Evolutionary conservation across 225 moss, liverwort and hornwort genomes (phyloP).

Genomic region (Takakia lepidozioides): DNA sequence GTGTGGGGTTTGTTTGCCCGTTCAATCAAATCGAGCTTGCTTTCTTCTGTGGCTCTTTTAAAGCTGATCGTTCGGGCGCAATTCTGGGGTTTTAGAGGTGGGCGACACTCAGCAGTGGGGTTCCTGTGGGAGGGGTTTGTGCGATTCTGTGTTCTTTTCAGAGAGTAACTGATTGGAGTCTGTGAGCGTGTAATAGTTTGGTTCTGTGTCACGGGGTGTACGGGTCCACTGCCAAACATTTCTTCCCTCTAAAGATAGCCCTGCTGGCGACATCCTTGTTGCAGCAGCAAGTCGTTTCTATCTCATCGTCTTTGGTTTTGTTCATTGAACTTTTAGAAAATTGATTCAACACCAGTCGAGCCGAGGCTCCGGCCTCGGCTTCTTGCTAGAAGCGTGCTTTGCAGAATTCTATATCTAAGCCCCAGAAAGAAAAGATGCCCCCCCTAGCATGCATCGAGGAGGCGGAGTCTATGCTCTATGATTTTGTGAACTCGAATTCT

Average conservation of each 20-base stretch:
- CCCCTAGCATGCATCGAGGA: constrained; percentile 97
- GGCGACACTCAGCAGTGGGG: too few relatives aligned
- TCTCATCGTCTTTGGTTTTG: constrained; percentile 8
- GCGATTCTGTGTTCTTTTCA: too few relatives aligned
- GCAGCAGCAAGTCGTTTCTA: background rate
- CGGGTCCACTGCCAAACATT: background rate
- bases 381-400: constrained; percentile 92
- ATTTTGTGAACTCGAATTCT: too few relatives aligned
- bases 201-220: too few relatives aligned
- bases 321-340: constrained; percentile 75
- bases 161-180: too few relatives aligned
- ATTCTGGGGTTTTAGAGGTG: too few relatives aligned
- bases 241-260: constrained; percentile 3
- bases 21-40: too few relatives aligned
- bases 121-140: too few relatives aligned
- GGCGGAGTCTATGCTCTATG: constrained; percentile 41
- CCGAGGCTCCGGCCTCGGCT: constrained; percentile 99
- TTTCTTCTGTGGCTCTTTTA: too few relatives aligned
- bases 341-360: constrained; percentile 95
- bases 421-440: constrained; percentile 93
- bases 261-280: constrained; percentile 51
- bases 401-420: constrained; percentile 65
- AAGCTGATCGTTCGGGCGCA: too few relatives aligned
- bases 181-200: too few relatives aligned
- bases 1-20: too few relatives aligned